These are phyloP conservation scores for Marasmius sp. DNA, from an alignment of 1,284 basidiomycete species.

Conservation along the genomic window DNA sequence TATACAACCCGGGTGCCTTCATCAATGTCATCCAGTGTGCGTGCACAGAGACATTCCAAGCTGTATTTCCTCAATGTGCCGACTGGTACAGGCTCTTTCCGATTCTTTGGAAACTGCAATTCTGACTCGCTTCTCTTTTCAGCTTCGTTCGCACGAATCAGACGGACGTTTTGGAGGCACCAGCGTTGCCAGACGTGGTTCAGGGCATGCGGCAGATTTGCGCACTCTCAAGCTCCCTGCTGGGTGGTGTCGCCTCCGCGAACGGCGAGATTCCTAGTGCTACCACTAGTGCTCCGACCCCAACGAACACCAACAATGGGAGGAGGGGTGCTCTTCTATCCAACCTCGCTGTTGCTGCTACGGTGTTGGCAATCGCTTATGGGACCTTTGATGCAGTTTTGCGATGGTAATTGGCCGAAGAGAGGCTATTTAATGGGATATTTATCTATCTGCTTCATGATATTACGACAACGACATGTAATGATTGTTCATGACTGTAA, in stretches of 20 bases:
- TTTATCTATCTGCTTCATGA: not conserved
- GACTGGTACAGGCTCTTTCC: slow-evolving; percentile 52
- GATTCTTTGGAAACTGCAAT: not conserved
- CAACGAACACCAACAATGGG: not conserved
- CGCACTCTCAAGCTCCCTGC: slow-evolving; percentile 46
- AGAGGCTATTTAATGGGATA: not conserved
- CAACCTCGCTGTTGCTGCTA: not conserved
- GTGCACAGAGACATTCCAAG: slow-evolving; percentile 66
- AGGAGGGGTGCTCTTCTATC: not conserved
- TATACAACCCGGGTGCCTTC: slow-evolving; percentile 64
- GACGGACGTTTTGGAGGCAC: slow-evolving; percentile 45
- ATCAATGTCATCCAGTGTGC: slow-evolving; percentile 66
- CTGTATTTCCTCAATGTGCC: slow-evolving; percentile 67
- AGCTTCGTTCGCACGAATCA: slow-evolving; percentile 64
- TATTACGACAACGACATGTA: not conserved
- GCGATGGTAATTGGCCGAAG: not conserved
- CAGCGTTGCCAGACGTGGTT: slow-evolving; percentile 47
- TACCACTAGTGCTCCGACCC: not conserved
- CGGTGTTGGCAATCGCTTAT: not conserved
- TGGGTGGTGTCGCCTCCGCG: slow-evolving; percentile 49
- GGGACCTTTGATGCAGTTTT: not conserved
- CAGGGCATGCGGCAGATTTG: slow-evolving; percentile 53
- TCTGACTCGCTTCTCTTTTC: not conserved
- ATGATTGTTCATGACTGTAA: not conserved
- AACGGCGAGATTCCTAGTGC: slow-evolving; percentile 40